Base-by-base conservation (phyloP, 371 early-diverging fungal species). In the Mortierella sp. region DNA sequence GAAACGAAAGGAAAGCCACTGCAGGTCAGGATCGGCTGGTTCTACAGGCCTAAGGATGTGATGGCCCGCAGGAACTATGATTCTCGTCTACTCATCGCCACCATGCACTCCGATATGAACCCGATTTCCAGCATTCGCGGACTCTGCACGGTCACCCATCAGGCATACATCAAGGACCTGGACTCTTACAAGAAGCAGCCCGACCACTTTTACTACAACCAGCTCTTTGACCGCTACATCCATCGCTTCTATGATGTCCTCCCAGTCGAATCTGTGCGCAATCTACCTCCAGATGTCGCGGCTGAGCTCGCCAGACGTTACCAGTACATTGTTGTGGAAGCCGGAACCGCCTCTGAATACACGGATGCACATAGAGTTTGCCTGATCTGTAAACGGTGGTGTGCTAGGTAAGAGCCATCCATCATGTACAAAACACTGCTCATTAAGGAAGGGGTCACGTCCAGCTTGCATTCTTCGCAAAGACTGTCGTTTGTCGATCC, bases 61-160 rank as follows among this genome's bases (percentile, higher is more conserved):
- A 83, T 89, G 55, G 75, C 83, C 6, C 85, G 90, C 9, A 90
- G 86, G 54, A 80, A 83, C 14, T 84, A 89, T 55, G 94, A 95
- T 82, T 84, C 89, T 32, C 85, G 91, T 5, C 79, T 91, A 6
- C 79, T 96, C 28, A 83, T 94, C 6, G 96, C 96, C 6, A 92
- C 93, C 30, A 95, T 96, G 95, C 91, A 95, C 80, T 88, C 92
- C 15, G 95, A 95, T 67, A 70, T 93, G 69, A 91, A 93, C 58
- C 92, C 94, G n/a, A 82, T 95, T 1, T 83, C 91, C 8, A 84
- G 88, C 56, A 94, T 96, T 70, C 86, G 89, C 43, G 94, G 94
- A 46, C 92, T 91, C 60, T 95, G 95, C 70, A 71, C 66, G 24
- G 90, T 95, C 24, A 78, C 80, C 9, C 95, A 96, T 64, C 83